Percentiles rank a stretch among this genome's conserved stretches.
Evolutionary conservation across 805 yeast genomes (phyloP).

Genomic region (Candida morakotiae): DNA sequence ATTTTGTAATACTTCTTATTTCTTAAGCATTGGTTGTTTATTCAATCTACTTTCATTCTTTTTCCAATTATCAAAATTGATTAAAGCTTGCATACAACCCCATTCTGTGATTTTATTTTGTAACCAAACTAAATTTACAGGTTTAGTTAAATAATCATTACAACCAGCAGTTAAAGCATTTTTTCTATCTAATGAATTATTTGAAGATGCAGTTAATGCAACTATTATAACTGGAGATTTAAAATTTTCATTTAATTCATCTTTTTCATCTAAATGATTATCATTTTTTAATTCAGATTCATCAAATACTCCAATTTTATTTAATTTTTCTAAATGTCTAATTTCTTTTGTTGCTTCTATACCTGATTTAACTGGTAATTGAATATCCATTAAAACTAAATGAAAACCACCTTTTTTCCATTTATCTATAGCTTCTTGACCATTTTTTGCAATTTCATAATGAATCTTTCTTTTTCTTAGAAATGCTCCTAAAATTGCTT

Average conservation of each 20-base stretch:
- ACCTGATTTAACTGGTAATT: constrained; percentile 93
- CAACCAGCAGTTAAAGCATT: constrained; percentile 97
- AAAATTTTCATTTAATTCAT: constrained; percentile 59
- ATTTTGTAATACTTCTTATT: too few species aligned
- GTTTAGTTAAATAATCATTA: constrained; percentile 93
- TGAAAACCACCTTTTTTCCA: constrained; percentile 96
- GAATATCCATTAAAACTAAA: constrained; percentile 94
- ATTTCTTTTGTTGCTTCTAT: constrained; percentile 93
- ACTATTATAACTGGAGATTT: constrained; percentile 96
- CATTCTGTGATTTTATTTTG: constrained; percentile 92
- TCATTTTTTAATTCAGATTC: constrained; percentile 27
- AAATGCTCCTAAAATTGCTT: constrained; percentile 85
- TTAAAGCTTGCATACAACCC: constrained; percentile 99
- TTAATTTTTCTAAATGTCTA: constrained; percentile 73
- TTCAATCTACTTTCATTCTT: constrained; percentile 13
- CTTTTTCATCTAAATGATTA: constrained; percentile 37
- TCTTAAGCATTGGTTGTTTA: too few species aligned
- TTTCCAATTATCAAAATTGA: constrained; percentile 92
- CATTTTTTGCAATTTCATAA: constrained; percentile 85
- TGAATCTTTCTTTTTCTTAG: constrained; percentile 80
- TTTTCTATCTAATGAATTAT: constrained; percentile 73
- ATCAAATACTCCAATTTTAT: constrained; percentile 69
- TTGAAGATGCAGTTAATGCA: constrained; percentile 89
- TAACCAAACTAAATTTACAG: constrained; percentile 91
- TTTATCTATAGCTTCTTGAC: constrained; percentile 89